Conservation (phyloP, 805 yeast species). For the Starmera caribaea region DNA sequence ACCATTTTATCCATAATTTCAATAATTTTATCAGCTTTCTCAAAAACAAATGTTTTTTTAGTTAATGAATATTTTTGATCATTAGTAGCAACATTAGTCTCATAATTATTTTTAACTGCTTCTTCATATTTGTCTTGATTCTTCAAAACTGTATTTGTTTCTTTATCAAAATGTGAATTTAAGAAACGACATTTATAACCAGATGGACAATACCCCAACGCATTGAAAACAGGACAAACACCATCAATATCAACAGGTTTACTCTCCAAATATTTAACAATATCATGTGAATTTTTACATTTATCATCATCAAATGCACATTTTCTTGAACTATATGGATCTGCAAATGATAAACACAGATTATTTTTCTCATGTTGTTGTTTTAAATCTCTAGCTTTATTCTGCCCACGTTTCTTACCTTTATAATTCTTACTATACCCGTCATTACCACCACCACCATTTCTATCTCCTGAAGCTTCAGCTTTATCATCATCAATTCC, state of each 20-base stretch:
- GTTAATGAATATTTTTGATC: conserved; percentile 26
- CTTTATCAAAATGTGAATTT: conserved; percentile 51
- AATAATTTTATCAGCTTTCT: conserved; percentile 45
- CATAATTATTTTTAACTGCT: conserved; percentile 32
- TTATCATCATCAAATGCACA: conserved; percentile 60
- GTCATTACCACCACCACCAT: conserved; percentile 30
- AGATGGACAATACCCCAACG: conserved; percentile 83
- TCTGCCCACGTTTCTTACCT: conserved; percentile 65
- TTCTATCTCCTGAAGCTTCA: conserved; percentile 30
- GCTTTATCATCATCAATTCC: conserved; percentile 36
- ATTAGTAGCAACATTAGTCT: conserved; percentile 51
- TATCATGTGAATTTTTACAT: conserved; percentile 75
- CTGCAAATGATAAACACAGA: conserved; percentile 55
- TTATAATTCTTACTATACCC: conserved; percentile 34
- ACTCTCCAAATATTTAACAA: conserved; percentile 47
- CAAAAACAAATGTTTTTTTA: conserved; percentile 51
- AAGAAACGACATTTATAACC: conserved; percentile 94
- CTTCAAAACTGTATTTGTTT: conserved; percentile 31
- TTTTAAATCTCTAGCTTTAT: conserved; percentile 67
- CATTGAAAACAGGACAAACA: conserved; percentile 71
- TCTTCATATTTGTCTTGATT: conserved; percentile 32
- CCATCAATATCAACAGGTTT: conserved; percentile 73
- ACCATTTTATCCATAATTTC: conserved; percentile 55
- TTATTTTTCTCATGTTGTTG: conserved; percentile 57
- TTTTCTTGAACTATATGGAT: conserved; percentile 34